Evolutionary conservation across 2,329 filamentous ascomycete species (phyloP), one percentile per base, ranked within the genome.

Genomic region (Ascochyta fabae): DNA sequence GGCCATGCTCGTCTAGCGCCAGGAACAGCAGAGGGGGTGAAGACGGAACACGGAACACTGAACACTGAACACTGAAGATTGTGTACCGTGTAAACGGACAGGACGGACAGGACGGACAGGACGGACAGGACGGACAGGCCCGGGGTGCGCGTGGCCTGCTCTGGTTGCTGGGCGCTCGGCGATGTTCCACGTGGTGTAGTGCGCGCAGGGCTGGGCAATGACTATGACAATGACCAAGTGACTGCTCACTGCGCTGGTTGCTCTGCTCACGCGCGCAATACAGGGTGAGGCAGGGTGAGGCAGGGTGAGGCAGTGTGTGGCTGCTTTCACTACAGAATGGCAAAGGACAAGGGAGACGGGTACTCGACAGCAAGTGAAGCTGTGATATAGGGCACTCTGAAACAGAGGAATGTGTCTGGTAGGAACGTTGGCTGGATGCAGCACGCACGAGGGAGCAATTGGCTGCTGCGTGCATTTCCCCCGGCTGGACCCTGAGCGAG

Each of bases 1-100:
- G 48, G 78, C 78, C 78, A 80, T 80, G 55, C 49, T 56, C 38
- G 47, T 51, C 53, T 56, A 56, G 53, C 53, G 53, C 36, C 42
- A 56, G 53, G 48, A 43, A 56, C 48, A 46, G 42, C 41, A 50
- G 36, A 29, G 33, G 38, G 6, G 33, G 16, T 19, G 13, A 36
- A 23, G 6, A 24, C 26, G 36, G 24, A 24, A 26, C 15, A 26
- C 29, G 3, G 29, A 10, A 29, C 3, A 29, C 27, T 9, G 27
- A 29, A 19, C 19, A 19, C 16, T 13, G 29, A 10, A 29, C 3
- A 29, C 27, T 9, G 27, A 29, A 19, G 19, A 19, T 19, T 19
- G 19, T 19, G 19, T 19, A 19, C 19, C 19, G 19, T 19, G 8
- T 12, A 29, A 4, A 31, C 29, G 29, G 12, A 13, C 29, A 31